These are phyloP conservation scores for Cladophialophora bantiana DNA, from an alignment of 2,329 filamentous ascomycete species.

Conservation along the genomic window DNA sequence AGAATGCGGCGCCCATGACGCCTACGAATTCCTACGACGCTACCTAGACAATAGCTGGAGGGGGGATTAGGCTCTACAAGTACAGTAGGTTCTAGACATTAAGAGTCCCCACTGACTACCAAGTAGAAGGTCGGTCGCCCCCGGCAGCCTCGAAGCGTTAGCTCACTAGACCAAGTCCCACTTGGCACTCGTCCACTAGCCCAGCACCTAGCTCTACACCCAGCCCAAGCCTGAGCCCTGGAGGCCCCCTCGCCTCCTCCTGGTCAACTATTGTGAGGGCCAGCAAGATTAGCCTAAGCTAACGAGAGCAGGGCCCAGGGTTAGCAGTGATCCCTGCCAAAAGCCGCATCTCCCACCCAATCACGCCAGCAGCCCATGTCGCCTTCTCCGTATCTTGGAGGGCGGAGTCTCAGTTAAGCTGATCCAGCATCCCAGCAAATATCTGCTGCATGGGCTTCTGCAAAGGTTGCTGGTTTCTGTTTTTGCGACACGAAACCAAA, in stretches of 20 bases:
- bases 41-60: background rate
- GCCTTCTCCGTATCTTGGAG: constrained; percentile 15
- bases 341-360: constrained; percentile 14
- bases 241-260: background rate
- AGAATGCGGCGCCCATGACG: background rate
- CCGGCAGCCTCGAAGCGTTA: constrained; percentile 14
- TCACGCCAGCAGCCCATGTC: background rate
- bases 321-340: background rate
- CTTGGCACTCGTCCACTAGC: constrained; percentile 14
- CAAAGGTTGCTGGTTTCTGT: background rate
- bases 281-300: constrained; percentile 4
- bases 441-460: constrained; percentile 21
- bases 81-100: background rate
- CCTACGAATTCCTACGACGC: background rate
- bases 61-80: background rate
- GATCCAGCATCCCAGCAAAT: constrained; percentile 19
- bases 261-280: background rate
- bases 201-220: constrained; percentile 3
- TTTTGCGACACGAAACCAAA: constrained; percentile 15
- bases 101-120: background rate
- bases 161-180: background rate
- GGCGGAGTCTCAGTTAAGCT: constrained; percentile 23
- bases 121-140: constrained; percentile 13
- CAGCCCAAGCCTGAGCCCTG: background rate
- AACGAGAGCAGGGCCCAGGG: background rate